Base-by-base conservation (phyloP, 169 alveolate genomes). In the Plasmodium cynomolgi region DNA sequence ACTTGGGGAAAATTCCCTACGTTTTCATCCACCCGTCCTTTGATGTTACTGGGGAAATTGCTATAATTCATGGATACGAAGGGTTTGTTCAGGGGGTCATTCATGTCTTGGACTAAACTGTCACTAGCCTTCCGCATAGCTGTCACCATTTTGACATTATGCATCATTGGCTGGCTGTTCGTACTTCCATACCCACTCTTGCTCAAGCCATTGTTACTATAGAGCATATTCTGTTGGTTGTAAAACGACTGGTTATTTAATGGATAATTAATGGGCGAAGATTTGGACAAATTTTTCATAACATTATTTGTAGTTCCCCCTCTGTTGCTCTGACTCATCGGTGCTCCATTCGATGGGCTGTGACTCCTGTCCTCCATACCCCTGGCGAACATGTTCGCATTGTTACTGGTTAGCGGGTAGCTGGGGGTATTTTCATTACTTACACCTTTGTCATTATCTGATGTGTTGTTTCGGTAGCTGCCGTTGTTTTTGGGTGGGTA, bases 21-120 rank as follows among this genome's bases (percentile, higher is more conserved):
- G 11, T 37, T 81, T 23, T 81, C 75, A 44, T 47, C 86, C 11
- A 15, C 34, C 23, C 33, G 58, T 81, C 86, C 86, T 81, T 47
- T 81, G 74, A 81, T 5, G 44, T 44, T 81, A 29, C 33, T 17
- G 11, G 68, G 56, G 8, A 47, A 81, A 13, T 81, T 81, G 34
- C 29, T 47, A 17, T 81, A 81, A 56, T 81, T 81, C 44, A 47
- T 20, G 34, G 29, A 15, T n/a, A 2, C 9, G 17, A 44, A 20
- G 15, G 62, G 20, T n/a, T 81, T 81, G 62, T 81, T 81, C 13
- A 2, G 29, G 58, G 13, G 7, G 29, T 39, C 71, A 26, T 81
- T 81, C 33, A n/a, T 5, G 20, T 74, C 31, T 31, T 44, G 29
- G 33, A 23, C 75, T 33, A 26, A n/a, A 81, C n/a, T 33, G 33